These are phyloP conservation scores for Blastocystis sp. DNA, from an alignment of 352 stramenopile genomes.

Conservation along the genomic window DNA sequence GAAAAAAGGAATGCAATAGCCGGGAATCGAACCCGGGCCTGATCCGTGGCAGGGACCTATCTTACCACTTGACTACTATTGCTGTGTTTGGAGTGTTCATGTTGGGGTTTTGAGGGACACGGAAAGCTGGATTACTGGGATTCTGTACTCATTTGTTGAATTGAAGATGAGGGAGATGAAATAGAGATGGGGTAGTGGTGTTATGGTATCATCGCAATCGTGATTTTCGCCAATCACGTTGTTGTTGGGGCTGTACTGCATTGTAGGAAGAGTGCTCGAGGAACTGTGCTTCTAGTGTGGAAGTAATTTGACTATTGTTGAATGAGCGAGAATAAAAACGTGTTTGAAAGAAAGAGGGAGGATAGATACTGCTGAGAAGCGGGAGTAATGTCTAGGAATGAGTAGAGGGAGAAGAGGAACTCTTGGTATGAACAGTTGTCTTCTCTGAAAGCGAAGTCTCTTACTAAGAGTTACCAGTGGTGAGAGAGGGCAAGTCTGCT, in stretches of 20 bases:
- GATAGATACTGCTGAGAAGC: no score
- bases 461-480: no score
- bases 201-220: neutral
- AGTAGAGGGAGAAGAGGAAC: no score
- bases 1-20: neutral
- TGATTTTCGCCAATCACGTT: neutral
- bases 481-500: no score
- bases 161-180: neutral
- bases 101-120: neutral
- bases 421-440: no score
- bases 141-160: neutral
- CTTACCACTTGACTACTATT: conserved; percentile 67
- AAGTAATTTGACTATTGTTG: no score
- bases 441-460: no score
- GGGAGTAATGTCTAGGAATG: no score
- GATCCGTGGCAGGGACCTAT: conserved; percentile 64
- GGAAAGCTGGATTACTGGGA: neutral
- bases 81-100: neutral
- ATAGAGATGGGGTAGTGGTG: no score
- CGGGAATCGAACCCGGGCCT: conserved; percentile 33
- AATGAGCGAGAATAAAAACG: no score
- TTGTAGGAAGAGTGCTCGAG: neutral
- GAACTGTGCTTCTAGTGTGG: no score
- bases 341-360: no score
- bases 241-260: neutral